A percentile compares a stretch with the other conserved stretches of the same genome.
Conservation (phyloP, 257 asterid species). For the Petrea volubilis region DNA sequence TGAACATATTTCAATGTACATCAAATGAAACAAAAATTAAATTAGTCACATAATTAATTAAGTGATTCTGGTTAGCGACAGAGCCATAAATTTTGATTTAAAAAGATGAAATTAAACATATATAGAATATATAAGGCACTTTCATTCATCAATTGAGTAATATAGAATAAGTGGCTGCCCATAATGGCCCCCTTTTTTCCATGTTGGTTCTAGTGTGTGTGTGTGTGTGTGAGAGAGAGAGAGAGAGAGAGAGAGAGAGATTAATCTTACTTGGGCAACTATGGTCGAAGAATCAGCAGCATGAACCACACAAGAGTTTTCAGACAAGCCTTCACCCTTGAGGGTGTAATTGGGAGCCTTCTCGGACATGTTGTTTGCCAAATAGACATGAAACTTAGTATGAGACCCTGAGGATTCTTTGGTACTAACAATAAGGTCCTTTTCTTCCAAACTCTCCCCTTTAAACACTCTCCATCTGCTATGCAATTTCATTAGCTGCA, state of each 20-base stretch:
- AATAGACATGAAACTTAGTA: conserved; percentile 43
- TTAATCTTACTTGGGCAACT: background rate
- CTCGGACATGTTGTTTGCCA: conserved; percentile 36
- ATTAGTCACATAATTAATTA: too few species aligned
- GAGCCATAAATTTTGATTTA: too few species aligned
- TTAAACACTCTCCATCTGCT: conserved; percentile 31
- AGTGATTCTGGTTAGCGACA: too few species aligned
- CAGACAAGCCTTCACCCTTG: conserved; percentile 28
- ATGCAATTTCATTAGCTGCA: background rate
- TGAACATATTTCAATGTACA: conserved; percentile 13
- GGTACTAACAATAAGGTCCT: conserved; percentile 34
- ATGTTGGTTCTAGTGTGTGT: too few species aligned
- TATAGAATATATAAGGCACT: too few species aligned
- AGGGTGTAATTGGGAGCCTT: conserved; percentile 40
- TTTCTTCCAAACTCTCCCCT: conserved; percentile 32
- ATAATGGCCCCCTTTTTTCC: too few species aligned
- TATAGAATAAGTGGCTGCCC: too few species aligned
- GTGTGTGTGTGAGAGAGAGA: too few species aligned
- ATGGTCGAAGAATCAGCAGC: conserved; percentile 29
- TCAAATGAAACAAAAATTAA: background rate
- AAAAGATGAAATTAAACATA: too few species aligned
- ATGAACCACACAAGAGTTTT: conserved; percentile 32
- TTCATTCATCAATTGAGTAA: too few species aligned
- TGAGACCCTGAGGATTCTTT: conserved; percentile 41
- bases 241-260: too few species aligned